Percentiles rank a stretch among this genome's conserved stretches.
Conservation (phyloP, 176 grass and related monocot genomes). For the Oryza punctata region DNA sequence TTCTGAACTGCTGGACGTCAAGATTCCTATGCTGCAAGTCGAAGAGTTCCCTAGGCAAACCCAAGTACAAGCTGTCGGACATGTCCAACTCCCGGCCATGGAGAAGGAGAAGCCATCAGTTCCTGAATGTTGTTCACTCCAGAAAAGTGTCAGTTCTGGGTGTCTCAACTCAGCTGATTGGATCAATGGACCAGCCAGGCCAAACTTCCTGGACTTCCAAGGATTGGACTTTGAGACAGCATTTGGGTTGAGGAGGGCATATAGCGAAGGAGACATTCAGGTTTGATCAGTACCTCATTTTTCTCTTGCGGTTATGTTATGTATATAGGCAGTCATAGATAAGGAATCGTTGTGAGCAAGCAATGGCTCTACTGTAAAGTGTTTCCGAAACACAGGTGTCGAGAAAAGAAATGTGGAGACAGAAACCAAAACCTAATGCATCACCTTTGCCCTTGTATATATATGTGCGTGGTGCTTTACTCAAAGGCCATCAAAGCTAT, state of each 20-base stretch:
- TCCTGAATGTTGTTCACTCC: constrained; percentile 71
- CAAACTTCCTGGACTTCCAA: constrained; percentile 86
- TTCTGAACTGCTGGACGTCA: constrained; percentile 81
- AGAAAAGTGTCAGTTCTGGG: constrained; percentile 90
- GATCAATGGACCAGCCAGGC: constrained; percentile 57
- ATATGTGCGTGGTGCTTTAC: constrained; percentile 19
- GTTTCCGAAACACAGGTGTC: constrained; percentile 30
- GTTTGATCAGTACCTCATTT: constrained; percentile 44
- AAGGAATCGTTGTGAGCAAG: constrained; percentile 35
- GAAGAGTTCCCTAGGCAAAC: constrained; percentile 48
- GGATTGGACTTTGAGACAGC: constrained; percentile 79
- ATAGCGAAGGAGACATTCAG: constrained; percentile 97
- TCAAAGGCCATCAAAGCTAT: constrained; percentile 33
- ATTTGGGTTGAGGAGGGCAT: constrained; percentile 87
- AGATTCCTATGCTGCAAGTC: constrained; percentile 76
- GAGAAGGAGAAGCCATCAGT: constrained; percentile 32
- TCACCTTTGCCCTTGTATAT: constrained; percentile 20
- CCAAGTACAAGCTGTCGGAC: constrained; percentile 33
- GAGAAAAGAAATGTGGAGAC: constrained; percentile 20
- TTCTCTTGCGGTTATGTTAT: constrained; percentile 1
- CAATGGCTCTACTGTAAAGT: constrained; percentile 15
- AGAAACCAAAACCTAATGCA: constrained; percentile 31
- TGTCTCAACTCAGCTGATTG: constrained; percentile 80
- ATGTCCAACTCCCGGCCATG: constrained; percentile 18
- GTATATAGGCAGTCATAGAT: not conserved